Evolutionary conservation across 495 filamentous ascomycete species (phyloP).

Genomic region (Penicillium lividum): DNA sequence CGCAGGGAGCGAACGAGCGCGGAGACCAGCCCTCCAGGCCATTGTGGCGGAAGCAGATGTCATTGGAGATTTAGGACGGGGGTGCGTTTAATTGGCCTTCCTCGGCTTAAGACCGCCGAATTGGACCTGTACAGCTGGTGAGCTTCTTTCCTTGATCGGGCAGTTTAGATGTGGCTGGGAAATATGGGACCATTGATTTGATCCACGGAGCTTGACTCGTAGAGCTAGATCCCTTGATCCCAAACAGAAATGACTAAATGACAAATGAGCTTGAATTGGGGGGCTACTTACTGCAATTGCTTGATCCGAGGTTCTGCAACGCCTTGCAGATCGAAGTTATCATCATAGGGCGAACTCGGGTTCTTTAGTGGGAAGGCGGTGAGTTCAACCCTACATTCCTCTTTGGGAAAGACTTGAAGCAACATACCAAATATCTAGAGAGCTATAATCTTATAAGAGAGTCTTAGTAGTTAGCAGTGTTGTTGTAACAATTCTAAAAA

Average conservation of each 20-base stretch:
- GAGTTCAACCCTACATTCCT: neutral
- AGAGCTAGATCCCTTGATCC: neutral
- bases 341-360: constrained; percentile 19
- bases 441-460: too few species aligned
- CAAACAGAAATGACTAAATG: neutral
- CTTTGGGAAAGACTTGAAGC: neutral
- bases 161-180: neutral
- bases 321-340: constrained; percentile 19
- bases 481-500: too few species aligned
- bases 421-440: neutral
- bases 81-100: constrained; percentile 22
- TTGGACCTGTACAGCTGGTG: constrained; percentile 19
- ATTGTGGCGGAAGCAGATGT: constrained; percentile 27
- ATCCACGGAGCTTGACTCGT: neutral
- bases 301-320: constrained; percentile 20
- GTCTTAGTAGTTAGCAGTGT: too few species aligned
- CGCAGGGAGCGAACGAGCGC: constrained; percentile 32
- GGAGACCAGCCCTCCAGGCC: constrained; percentile 32
- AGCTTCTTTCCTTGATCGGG: constrained; percentile 7
- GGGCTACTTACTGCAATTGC: constrained; percentile 20
- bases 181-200: neutral
- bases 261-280: neutral
- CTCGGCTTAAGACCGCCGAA: constrained; percentile 20
- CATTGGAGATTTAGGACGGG: constrained; percentile 20
- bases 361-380: constrained; percentile 14